Conservation (phyloP, 148 eudicot genomes). For the Bassia scoparia region DNA sequence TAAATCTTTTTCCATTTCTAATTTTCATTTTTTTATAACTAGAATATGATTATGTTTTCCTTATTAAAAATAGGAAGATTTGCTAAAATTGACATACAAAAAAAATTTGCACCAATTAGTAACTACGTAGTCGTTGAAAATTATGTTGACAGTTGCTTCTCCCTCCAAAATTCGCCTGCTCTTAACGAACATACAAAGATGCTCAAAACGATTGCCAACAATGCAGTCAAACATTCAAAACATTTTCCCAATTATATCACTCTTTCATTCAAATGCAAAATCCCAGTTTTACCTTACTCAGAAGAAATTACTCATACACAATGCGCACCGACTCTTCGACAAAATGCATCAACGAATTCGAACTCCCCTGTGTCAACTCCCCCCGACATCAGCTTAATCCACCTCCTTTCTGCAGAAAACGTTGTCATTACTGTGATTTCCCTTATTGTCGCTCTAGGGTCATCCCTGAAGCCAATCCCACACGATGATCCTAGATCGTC, state of each 20-base stretch:
- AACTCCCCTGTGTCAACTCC: slow-evolving; percentile 37
- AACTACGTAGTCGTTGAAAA: too few species aligned
- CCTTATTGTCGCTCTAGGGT: slow-evolving; percentile 87
- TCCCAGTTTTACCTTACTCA: slow-evolving; percentile 8
- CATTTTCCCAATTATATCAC: slow-evolving; percentile 40
- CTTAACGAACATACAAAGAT: slow-evolving; percentile 20
- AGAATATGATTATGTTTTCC: too few species aligned
- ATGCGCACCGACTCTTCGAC: slow-evolving; percentile 72
- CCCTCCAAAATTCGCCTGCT: neutral
- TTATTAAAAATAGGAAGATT: too few species aligned
- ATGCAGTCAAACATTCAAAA: too few species aligned
- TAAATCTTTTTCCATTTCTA: too few species aligned
- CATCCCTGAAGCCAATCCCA: slow-evolving; percentile 32
- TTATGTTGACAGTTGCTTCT: slow-evolving; percentile 3
- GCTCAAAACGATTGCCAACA: slow-evolving; percentile 44
- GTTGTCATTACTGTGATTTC: slow-evolving; percentile 95
- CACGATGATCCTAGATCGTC: slow-evolving; percentile 62
- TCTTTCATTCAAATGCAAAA: slow-evolving; percentile 34
- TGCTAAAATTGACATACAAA: too few species aligned
- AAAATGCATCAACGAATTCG: slow-evolving; percentile 47
- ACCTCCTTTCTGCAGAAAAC: slow-evolving; percentile 97
- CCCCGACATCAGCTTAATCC: slow-evolving; percentile 87
- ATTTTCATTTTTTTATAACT: too few species aligned
- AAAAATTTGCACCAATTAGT: too few species aligned
- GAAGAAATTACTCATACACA: slow-evolving; percentile 30